Base-by-base conservation (phyloP, 345 rosid species). In the Salix caprea region DNA sequence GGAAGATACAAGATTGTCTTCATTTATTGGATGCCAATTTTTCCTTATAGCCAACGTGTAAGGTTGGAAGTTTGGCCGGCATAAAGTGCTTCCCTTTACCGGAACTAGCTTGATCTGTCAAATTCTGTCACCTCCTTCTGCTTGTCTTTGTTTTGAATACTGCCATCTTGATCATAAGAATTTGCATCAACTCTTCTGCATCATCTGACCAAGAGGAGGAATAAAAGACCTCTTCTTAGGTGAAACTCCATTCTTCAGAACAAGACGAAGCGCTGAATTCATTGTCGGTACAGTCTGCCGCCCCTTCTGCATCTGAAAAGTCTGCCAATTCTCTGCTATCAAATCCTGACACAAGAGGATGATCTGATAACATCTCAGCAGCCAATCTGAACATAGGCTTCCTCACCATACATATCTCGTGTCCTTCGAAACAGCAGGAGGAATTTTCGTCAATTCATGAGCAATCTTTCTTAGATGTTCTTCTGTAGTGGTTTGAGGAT, bases 311-410 rank as follows among this genome's bases (percentile, higher is more conserved):
- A 54, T 72, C 77, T 6, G 16, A 21, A 58, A 61, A 68, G 34
- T 36, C 82, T 30, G 21, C 48, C 8, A 65, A 19, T 74, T 62
- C 50, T 6, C 37, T 52, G 21, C 32, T 5, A 6, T 64, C 79
- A 58, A 77, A 82, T 24, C 73, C 86, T 48, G 82, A 65, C 62
- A 91, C 74, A 39, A 90, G 92, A 10, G 94, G 96, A 72, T 92
- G 97, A 23, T 77, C 68, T 80, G 90, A 37, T 65, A 92, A 93
- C 97, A 89, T 91, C 81, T 85, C 88, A 16, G 91, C 91, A 36
- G 93, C 89, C 90, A 91, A 91, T 77, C 98, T 81, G 37, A 72
- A 75, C 5, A 69, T 76, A 1, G 91, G 86, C 69, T 91, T 87
- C 76, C 84, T 91, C 1, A 77, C 86, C 12, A 92, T 86, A 77